A percentile compares a stretch with the other conserved stretches of the same genome.
Evolutionary conservation across 2,329 filamentous ascomycete genomes (phyloP).

Genomic region (Pseudogymnoascus sp.): DNA sequence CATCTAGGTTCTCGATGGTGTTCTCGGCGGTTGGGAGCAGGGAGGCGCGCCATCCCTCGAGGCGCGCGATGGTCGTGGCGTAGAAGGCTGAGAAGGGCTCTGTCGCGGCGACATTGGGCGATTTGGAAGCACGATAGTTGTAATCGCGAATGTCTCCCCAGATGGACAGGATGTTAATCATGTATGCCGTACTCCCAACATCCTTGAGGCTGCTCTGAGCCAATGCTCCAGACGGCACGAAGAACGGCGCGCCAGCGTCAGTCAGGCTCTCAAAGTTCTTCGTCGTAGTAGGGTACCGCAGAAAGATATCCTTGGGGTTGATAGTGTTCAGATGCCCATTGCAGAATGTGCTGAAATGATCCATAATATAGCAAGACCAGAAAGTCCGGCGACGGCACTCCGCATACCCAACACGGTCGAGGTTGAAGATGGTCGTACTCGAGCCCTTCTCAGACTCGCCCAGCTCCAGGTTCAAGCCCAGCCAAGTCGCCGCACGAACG

Average conservation of each 20-base stretch:
- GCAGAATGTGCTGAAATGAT: conserved; percentile 55
- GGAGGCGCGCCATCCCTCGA: conserved; percentile 49
- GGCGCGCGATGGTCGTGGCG: conserved; percentile 38
- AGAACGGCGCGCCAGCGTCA: conserved; percentile 49
- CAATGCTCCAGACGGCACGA: conserved; percentile 41
- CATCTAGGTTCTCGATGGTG: conserved; percentile 47
- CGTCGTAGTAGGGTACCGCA: conserved; percentile 55
- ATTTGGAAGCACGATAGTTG: conserved; percentile 43
- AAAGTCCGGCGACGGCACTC: conserved; percentile 64
- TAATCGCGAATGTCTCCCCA: conserved; percentile 58
- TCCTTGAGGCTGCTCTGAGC: conserved; percentile 28
- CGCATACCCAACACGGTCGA: conserved; percentile 48
- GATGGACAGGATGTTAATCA: conserved; percentile 54
- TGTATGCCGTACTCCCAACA: conserved; percentile 47
- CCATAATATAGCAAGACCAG: conserved; percentile 63
- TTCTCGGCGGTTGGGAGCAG: conserved; percentile 49
- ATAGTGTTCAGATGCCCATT: conserved; percentile 46
- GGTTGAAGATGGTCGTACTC: conserved; percentile 39
- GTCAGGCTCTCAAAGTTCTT: conserved; percentile 52
- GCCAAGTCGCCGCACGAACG: conserved; percentile 47
- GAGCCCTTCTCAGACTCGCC: conserved; percentile 38
- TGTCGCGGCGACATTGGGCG: conserved; percentile 27
- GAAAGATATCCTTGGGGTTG: conserved; percentile 55
- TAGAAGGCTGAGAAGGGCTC: conserved; percentile 37
- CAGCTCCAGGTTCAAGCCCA: conserved; percentile 57